These are phyloP conservation scores for Sphaerobolus stellatus DNA, from an alignment of 1,284 basidiomycete species.

Conservation along the genomic window DNA sequence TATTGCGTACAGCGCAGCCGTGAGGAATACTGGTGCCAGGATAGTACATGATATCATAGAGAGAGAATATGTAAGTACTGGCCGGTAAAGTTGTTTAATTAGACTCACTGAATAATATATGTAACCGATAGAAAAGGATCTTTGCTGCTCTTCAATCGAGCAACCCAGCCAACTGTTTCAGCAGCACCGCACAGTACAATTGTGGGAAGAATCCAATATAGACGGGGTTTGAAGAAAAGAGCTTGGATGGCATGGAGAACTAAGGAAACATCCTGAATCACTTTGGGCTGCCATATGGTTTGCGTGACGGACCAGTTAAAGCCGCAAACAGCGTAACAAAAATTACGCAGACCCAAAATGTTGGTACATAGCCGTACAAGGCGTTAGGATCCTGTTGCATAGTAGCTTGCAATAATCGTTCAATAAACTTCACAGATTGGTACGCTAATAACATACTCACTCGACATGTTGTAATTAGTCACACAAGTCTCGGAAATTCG, in stretches of 20 bases:
- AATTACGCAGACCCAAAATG: constrained; percentile 34
- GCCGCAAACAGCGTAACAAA: constrained; percentile 42
- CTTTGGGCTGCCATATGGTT: not conserved
- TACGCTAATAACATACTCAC: too few relatives aligned
- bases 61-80: not conserved
- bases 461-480: too few relatives aligned
- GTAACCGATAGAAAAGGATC: constrained; percentile 13
- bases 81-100: not conserved
- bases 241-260: constrained; percentile 36
- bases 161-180: constrained; percentile 43
- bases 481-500: too few relatives aligned
- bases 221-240: constrained; percentile 25
- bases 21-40: constrained; percentile 6
- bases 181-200: constrained; percentile 35
- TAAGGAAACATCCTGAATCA: too few relatives aligned
- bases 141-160: constrained; percentile 36
- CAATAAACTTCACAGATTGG: too few relatives aligned
- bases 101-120: constrained; percentile 6
- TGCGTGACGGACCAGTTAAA: constrained; percentile 33
- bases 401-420: too few relatives aligned
- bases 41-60: not conserved
- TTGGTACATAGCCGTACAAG: constrained; percentile 46
- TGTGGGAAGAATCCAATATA: constrained; percentile 43
- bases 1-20: constrained; percentile 7
- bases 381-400: too few relatives aligned